A percentile compares a stretch with the other conserved stretches of the same genome.
These are phyloP conservation scores for Aspergillus versicolor DNA, from an alignment of 2,329 filamentous ascomycete species.

Conservation along the genomic window DNA sequence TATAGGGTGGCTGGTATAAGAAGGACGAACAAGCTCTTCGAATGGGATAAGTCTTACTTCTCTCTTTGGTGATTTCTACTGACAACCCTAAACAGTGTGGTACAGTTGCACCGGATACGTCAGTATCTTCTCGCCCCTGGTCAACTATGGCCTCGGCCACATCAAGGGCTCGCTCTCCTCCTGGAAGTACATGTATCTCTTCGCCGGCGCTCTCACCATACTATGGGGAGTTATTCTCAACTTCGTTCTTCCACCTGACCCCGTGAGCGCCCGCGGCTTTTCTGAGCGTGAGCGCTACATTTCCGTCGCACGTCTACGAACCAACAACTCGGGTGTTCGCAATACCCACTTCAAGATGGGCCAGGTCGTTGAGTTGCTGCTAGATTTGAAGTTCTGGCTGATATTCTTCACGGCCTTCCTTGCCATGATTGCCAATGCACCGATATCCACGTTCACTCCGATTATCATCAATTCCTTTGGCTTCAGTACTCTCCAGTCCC, in stretches of 20 bases:
- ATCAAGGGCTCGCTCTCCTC: slow-evolving; percentile 40
- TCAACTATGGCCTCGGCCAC: slow-evolving; percentile 51
- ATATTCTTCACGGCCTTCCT: slow-evolving; percentile 40
- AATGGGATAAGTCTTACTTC: slow-evolving; percentile 11
- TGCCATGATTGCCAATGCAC: slow-evolving; percentile 47
- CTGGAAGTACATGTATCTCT: slow-evolving; percentile 46
- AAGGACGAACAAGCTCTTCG: slow-evolving; percentile 40
- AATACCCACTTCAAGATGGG: slow-evolving; percentile 48
- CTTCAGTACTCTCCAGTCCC: slow-evolving; percentile 44
- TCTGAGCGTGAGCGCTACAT: slow-evolving; percentile 31
- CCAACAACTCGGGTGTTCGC: slow-evolving; percentile 29
- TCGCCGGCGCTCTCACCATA: slow-evolving; percentile 44
- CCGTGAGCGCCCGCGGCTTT: slow-evolving; percentile 44
- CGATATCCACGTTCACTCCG: slow-evolving; percentile 47
- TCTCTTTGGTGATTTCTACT: not conserved
- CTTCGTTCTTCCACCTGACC: slow-evolving; percentile 43
- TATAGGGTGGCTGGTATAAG: slow-evolving; percentile 34
- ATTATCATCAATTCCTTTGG: slow-evolving; percentile 50
- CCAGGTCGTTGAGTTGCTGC: slow-evolving; percentile 35
- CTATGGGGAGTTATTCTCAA: slow-evolving; percentile 41
- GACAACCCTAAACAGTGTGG: slow-evolving; percentile 27
- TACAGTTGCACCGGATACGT: slow-evolving; percentile 48
- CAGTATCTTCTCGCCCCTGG: slow-evolving; percentile 46
- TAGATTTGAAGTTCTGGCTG: slow-evolving; percentile 14
- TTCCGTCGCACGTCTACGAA: slow-evolving; percentile 25